Percentiles rank a stretch among this genome's conserved stretches.
phyloP scores from a whole-genome alignment of 2,329 filamentous ascomycete genomes.

The Penicillium polonicum region DNA sequence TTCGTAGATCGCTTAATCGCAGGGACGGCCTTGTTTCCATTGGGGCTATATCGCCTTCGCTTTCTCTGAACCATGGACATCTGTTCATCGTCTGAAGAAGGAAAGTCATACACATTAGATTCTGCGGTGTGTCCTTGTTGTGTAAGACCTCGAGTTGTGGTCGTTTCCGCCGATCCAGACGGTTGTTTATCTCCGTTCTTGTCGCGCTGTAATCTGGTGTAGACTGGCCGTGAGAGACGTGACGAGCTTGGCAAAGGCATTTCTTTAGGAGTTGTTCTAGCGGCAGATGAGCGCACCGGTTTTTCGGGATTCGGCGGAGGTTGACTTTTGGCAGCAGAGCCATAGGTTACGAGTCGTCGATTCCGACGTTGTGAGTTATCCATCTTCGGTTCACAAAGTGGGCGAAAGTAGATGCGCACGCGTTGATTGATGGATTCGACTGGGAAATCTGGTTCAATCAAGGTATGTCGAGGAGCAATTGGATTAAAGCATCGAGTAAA shows the following conservation, averaged over 20 bases:
- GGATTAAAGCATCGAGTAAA: background rate
- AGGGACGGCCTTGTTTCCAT: background rate
- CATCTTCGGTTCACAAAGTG: constrained; percentile 15
- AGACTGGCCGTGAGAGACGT: background rate
- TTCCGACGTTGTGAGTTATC: constrained; percentile 18
- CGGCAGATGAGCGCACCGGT: background rate
- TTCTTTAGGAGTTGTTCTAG: background rate
- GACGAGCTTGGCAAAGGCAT: background rate
- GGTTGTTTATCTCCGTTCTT: constrained; percentile 5
- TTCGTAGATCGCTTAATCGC: background rate
- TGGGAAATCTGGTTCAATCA: background rate
- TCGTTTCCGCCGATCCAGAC: background rate
- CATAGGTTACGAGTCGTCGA: constrained; percentile 41
- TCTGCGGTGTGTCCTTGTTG: constrained; percentile 4
- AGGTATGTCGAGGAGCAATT: background rate
- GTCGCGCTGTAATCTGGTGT: background rate
- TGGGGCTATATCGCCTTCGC: constrained; percentile 16
- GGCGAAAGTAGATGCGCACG: background rate
- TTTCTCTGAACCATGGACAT: constrained; percentile 18
- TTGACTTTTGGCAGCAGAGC: constrained; percentile 28
- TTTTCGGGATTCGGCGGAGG: constrained; percentile 3
- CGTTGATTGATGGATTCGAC: background rate
- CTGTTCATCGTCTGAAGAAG: constrained; percentile 30
- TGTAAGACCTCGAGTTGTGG: background rate
- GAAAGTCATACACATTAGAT: constrained; percentile 27